These are phyloP conservation scores for Cymodocea nodosa DNA, from an alignment of 116 monocot genomes.

Conservation along the genomic window DNA sequence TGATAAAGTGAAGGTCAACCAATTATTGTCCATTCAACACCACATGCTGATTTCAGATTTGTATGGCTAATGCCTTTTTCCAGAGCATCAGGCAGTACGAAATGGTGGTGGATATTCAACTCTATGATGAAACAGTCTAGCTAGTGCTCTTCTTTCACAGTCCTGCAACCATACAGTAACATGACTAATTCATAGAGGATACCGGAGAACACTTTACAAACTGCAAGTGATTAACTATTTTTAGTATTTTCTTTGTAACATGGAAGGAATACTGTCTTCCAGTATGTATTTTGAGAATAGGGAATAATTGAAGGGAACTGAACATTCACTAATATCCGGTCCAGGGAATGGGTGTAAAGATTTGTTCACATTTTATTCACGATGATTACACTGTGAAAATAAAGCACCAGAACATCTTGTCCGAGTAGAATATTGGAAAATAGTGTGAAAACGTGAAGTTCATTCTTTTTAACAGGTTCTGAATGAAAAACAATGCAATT, in stretches of 20 bases:
- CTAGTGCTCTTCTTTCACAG: conserved; percentile 57
- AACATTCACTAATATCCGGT: no score
- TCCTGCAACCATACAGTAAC: conserved; percentile 26
- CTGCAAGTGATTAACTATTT: no score
- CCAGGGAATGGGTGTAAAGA: no score
- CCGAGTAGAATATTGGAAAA: background rate
- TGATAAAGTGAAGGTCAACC: no score
- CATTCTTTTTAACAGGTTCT: background rate
- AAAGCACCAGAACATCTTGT: background rate
- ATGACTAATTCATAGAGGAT: background rate
- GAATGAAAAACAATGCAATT: no score
- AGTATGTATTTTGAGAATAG: background rate
- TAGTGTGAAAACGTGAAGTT: background rate
- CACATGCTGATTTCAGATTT: no score
- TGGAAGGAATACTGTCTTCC: background rate
- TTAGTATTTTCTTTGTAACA: no score
- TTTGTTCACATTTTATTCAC: background rate
- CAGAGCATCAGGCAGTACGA: background rate
- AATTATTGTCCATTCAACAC: no score
- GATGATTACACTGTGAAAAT: background rate
- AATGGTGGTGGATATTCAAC: conserved; percentile 22
- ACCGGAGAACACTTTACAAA: no score
- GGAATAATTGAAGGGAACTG: no score
- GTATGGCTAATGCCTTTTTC: background rate
- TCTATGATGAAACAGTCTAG: conserved; percentile 68